A percentile compares a stretch with the other conserved stretches of the same genome.
phyloP scores from a whole-genome alignment of 306 rosid genomes.

The Trichosanthes truncata region DNA sequence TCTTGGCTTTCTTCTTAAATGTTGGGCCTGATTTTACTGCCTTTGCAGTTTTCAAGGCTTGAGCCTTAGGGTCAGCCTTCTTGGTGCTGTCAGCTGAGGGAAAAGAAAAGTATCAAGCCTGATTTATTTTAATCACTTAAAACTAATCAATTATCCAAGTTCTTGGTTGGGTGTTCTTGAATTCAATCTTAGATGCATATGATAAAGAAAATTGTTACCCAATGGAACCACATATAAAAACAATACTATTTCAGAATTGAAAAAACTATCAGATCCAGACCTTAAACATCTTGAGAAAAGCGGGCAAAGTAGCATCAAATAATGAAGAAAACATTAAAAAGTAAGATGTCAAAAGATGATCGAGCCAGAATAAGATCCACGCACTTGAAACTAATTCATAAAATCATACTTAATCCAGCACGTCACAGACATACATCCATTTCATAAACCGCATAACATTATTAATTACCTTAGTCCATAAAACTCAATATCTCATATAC shows the following conservation, averaged over 20 bases:
- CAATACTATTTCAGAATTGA: neutral
- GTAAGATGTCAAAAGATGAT: no score
- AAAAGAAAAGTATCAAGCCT: neutral
- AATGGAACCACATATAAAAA: neutral
- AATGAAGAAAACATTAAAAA: no score
- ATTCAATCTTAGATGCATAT: neutral
- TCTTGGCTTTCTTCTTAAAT: conserved; percentile 68
- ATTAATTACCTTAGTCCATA: neutral
- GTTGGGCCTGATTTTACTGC: conserved; percentile 69
- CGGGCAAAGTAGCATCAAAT: neutral
- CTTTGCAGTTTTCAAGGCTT: conserved; percentile 89
- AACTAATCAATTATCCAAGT: neutral
- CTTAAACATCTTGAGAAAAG: neutral
- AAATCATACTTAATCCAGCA: neutral
- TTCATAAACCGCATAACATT: neutral
- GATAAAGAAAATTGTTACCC: neutral
- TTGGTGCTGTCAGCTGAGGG: conserved; percentile 40
- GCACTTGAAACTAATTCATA: neutral
- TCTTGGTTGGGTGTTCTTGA: neutral
- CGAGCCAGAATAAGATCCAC: no score
- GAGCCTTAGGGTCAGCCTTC: conserved; percentile 68
- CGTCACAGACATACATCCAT: neutral
- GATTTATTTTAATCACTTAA: neutral
- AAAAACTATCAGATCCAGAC: neutral
- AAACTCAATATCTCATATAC: neutral